Evolutionary conservation across 2,329 filamentous ascomycete species (phyloP).

Genomic region (Chaetomiaceae sp.): DNA sequence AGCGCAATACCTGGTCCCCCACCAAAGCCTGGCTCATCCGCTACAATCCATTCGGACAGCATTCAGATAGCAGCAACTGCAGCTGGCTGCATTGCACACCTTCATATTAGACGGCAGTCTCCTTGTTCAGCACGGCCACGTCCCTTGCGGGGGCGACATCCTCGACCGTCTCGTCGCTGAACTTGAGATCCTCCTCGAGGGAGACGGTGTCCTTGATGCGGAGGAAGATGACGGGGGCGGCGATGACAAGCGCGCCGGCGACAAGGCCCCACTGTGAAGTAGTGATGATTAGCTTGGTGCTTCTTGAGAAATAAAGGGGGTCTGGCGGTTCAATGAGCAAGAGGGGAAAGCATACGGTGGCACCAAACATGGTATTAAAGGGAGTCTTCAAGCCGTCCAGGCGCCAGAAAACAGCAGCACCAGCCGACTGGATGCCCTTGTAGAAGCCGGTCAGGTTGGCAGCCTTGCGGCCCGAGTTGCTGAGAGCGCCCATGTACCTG

Average conservation of each 20-base stretch:
- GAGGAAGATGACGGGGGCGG: conserved; percentile 71
- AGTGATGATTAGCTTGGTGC: neutral
- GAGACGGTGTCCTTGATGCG: conserved; percentile 78
- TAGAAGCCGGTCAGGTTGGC: conserved; percentile 72
- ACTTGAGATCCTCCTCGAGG: conserved; percentile 76
- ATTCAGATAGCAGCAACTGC: too few species aligned
- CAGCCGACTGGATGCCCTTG: conserved; percentile 71
- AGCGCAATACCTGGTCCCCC: too few species aligned
- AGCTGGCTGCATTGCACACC: too few species aligned
- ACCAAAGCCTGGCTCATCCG: too few species aligned
- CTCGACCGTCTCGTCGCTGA: conserved; percentile 74
- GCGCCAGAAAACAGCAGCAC: conserved; percentile 70
- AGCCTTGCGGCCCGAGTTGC: conserved; percentile 86
- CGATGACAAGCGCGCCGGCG: conserved; percentile 67
- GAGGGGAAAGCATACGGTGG: conserved; percentile 37
- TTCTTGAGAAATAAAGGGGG: neutral
- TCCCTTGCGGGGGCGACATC: conserved; percentile 52
- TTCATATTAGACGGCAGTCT: conserved; percentile 3
- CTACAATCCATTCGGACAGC: too few species aligned
- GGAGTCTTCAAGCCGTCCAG: conserved; percentile 59
- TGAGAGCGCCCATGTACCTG: conserved; percentile 86
- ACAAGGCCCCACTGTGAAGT: conserved; percentile 65
- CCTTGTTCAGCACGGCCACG: neutral
- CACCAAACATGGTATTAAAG: conserved; percentile 67
- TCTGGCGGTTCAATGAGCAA: too few species aligned